Conservation (phyloP, 306 rosid species). For the Hylodesmum podocarpum region DNA sequence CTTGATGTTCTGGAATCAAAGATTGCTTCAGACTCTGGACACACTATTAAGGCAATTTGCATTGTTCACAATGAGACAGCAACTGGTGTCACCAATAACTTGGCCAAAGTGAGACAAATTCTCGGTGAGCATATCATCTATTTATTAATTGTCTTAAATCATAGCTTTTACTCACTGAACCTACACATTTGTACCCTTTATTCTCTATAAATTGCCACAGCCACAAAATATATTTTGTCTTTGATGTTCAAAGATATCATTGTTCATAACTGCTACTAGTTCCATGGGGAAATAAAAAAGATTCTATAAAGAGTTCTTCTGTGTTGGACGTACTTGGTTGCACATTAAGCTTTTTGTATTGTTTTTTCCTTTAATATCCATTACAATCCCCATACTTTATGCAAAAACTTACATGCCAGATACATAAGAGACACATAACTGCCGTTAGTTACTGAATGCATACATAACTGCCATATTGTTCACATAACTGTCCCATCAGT, state of each 20-base stretch:
- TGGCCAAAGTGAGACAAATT: constrained; percentile 76
- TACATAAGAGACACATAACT: not conserved
- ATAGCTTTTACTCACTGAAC: not conserved
- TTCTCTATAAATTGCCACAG: not conserved
- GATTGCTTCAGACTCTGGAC: constrained; percentile 73
- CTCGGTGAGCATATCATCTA: constrained; percentile 60
- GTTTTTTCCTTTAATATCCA: not conserved
- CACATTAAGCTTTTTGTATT: not conserved
- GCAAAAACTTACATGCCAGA: not conserved
- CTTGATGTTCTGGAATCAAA: constrained; percentile 86
- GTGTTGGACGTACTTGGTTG: not conserved
- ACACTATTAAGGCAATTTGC: constrained; percentile 92
- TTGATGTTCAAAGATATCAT: not conserved
- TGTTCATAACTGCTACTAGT: not conserved
- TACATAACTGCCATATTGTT: not conserved
- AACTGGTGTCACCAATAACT: constrained; percentile 91
- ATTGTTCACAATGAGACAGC: constrained; percentile 98
- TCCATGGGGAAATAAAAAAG: not conserved
- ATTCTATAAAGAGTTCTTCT: not conserved
- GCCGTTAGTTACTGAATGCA: not conserved
- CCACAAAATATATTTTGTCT: not conserved
- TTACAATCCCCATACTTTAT: not conserved
- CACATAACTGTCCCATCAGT: not conserved
- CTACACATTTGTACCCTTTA: not conserved
- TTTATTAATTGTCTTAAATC: not conserved